Evolutionary conservation across 129 eudicot species (phyloP), one percentile per base, ranked within the genome.

Genomic region (Deinandra increscens): DNA sequence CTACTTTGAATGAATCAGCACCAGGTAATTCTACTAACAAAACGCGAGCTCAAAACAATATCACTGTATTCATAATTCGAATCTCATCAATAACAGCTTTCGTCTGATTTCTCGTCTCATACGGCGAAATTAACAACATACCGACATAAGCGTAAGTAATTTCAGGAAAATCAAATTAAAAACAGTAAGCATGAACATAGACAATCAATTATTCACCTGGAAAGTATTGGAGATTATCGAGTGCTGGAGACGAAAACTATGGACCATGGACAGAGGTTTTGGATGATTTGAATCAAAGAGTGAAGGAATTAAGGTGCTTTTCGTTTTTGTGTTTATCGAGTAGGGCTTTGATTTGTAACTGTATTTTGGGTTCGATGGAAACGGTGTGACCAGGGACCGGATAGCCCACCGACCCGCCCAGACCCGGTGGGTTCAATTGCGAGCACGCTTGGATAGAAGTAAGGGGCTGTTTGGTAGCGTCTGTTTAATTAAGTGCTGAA

Each of bases 1-100:
- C 31, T 26, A 26, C 48, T 71, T 54, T 42, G 33, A 41, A 71
- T 71, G 58, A 42, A 53, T 71, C 75, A 39, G 22, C 39, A 70
- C 42, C 22, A 55, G 22, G 43, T 18, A 26, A 71, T 41, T 71
- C 33, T 58, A 60, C 42, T 33, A 31, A 69, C 9, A 37, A 50
- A 68, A 33, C 53, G n/a, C 36, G 29, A 50, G 12, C 46, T 50
- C 36, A 50, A 17, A 18, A 33, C 22, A 49, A 49, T 19, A 69
- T 53, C 74, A 53, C 6, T 39, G 13, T 53, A 41, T 39, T 54
- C 53, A 42, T 69, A 26, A 14, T 33, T 9, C 12, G 56, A 64
- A 64, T 51, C 15, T 15, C 22, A 73, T 36, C 53, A 72, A 26
- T 29, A 62, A 36, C 7, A 41, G 6, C 48, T 13, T 60, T n/a